Percentiles rank a stretch among this genome's conserved stretches.
Evolutionary conservation across 2,329 filamentous ascomycete genomes (phyloP).

Genomic region (Samsoniella hepiali): DNA sequence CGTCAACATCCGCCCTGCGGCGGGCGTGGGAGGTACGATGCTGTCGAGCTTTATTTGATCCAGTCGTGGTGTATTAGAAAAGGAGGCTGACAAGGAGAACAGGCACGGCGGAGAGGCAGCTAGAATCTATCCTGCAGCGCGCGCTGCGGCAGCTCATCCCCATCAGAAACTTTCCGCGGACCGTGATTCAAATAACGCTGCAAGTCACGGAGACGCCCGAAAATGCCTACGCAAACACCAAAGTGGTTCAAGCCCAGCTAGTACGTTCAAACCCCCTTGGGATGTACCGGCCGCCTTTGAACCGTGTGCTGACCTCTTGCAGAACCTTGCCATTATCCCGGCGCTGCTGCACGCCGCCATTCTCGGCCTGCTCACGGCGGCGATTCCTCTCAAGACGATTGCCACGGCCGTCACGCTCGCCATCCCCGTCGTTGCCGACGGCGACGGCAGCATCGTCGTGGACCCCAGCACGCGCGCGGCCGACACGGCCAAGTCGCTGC

Average conservation of each 20-base stretch:
- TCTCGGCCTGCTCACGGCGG: constrained; percentile 75
- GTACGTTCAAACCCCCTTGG: constrained; percentile 42
- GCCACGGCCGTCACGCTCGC: constrained; percentile 64
- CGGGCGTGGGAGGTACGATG: constrained; percentile 71
- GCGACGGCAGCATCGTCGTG: constrained; percentile 40
- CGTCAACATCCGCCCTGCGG: constrained; percentile 81
- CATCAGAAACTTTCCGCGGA: constrained; percentile 70
- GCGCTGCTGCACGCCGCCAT: constrained; percentile 77
- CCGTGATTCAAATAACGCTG: constrained; percentile 76
- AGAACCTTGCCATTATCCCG: constrained; percentile 79
- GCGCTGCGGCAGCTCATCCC: constrained; percentile 73
- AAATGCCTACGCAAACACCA: constrained; percentile 61
- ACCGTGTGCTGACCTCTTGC: neutral
- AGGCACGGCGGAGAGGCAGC: constrained; percentile 74
- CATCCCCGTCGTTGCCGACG: constrained; percentile 43
- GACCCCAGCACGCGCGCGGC: constrained; percentile 64
- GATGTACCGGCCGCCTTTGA: neutral
- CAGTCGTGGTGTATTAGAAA: neutral
- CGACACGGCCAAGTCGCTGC: constrained; percentile 64
- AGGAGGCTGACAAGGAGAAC: constrained; percentile 24
- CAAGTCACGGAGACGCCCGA: constrained; percentile 69
- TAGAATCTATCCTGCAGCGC: constrained; percentile 72
- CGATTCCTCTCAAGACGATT: constrained; percentile 73
- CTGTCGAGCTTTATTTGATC: neutral
- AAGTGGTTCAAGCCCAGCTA: constrained; percentile 56